A percentile compares a stretch with the other conserved stretches of the same genome.
Evolutionary conservation across 768 basidiomycete genomes (phyloP).

Genomic region (Auricularia sp.): DNA sequence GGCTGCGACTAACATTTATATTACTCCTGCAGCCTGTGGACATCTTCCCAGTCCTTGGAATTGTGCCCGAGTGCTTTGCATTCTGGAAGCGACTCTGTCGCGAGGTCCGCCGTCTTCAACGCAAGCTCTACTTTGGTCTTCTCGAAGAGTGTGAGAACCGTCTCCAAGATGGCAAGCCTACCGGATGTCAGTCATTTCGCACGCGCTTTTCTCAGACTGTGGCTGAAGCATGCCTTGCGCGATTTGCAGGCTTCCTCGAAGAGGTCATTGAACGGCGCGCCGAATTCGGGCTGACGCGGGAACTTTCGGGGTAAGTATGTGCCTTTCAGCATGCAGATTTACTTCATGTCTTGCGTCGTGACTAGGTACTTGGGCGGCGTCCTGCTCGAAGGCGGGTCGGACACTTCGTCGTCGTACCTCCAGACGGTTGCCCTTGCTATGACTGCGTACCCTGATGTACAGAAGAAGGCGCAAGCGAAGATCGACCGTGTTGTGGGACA

Average conservation of each 20-base stretch:
- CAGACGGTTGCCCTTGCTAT: slow-evolving; percentile 11
- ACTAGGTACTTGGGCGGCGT: slow-evolving; percentile 23
- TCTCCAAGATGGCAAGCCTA: slow-evolving; percentile 16
- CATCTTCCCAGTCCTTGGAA: slow-evolving; percentile 22
- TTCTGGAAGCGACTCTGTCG: slow-evolving; percentile 23
- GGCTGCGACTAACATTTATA: too few relatives aligned
- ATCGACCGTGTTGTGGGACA: slow-evolving; percentile 16
- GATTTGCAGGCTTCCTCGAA: slow-evolving; percentile 20
- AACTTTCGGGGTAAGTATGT: slow-evolving; percentile 17
- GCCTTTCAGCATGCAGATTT: not conserved
- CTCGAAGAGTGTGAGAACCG: slow-evolving; percentile 20
- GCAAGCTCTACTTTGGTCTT: slow-evolving; percentile 22
- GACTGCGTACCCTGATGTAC: slow-evolving; percentile 14
- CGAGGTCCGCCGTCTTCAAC: slow-evolving; percentile 18
- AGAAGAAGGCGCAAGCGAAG: slow-evolving; percentile 18
- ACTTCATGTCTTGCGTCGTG: too few relatives aligned
- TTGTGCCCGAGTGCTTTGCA: slow-evolving; percentile 27
- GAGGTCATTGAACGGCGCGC: slow-evolving; percentile 16
- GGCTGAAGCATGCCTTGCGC: too few relatives aligned
- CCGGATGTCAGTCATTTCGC: slow-evolving; percentile 11
- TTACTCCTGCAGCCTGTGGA: slow-evolving; percentile 19
- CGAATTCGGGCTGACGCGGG: slow-evolving; percentile 18
- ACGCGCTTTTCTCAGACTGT: not conserved
- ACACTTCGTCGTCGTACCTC: slow-evolving; percentile 20
- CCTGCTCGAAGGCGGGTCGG: slow-evolving; percentile 24